Base-by-base conservation (phyloP, 2,329 filamentous ascomycete species). In the Penicillium sumatraense region DNA sequence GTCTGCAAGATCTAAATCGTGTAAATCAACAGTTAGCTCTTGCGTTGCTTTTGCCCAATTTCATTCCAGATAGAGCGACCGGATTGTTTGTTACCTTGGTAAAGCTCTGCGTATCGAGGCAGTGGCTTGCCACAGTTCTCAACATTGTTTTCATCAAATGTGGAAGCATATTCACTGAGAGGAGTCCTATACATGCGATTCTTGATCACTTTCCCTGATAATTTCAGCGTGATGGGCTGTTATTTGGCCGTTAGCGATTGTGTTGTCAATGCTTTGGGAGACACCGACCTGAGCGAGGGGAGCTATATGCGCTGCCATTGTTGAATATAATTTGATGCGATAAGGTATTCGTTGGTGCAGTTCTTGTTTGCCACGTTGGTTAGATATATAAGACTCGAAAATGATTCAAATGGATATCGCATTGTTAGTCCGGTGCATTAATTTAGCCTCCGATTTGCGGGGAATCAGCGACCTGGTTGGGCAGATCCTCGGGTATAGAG, bases 131-230 rank as follows among this genome's bases (percentile, higher is more conserved):
- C 63, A 8, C 54, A 56, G 23, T 62, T 63, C 27, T 64, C 62
- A 14, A 61, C 48, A 36, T 66, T 59, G 38, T 65, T 47, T 29
- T 66, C 60, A 33, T 66, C 62, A 16, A 58, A 66, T 2, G 62
- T 59, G 1, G 56, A 63, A 1, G 59, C 60, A 21, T 65, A 65
- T 53, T 66, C 62, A 35, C 63, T 66, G 3, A 66, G 56, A 3
- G 63, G 62, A 26, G 63, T 63, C 2, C 63, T 54, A 38, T 66
- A 66, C 8, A 66, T 48, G 10, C 62, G 57, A 33, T 62, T 65
- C 8, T 40, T 47, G 38, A 65, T 65, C 2, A 62, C 58, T 36
- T 65, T 65, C 10, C 63, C 63, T 1, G 63, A 65, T 6, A 65
- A 49, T 27, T 61, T 53, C 16, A 61, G 54, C 4, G 56, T 60